These are phyloP conservation scores for Amanita subjunquillea DNA, from an alignment of 768 basidiomycete species.

Conservation along the genomic window DNA sequence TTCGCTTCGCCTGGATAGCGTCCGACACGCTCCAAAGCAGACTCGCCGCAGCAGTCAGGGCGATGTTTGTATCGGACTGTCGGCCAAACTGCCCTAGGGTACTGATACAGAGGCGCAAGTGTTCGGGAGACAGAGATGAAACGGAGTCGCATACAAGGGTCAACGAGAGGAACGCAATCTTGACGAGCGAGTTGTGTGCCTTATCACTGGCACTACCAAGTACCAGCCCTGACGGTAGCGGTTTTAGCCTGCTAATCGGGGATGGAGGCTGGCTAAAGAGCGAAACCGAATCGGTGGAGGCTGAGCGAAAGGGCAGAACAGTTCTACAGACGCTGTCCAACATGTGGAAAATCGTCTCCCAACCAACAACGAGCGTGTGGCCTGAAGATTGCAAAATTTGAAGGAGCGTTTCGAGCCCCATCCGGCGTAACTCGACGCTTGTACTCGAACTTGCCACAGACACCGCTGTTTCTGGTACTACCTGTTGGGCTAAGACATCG, in stretches of 20 bases:
- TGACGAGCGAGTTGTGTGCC: constrained; percentile 65
- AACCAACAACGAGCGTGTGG: constrained; percentile 85
- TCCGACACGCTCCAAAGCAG: constrained; percentile 95
- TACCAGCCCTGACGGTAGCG: constrained; percentile 41
- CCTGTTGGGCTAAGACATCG: constrained; percentile 75
- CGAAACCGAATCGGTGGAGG: constrained; percentile 23
- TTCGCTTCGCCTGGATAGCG: constrained; percentile 80
- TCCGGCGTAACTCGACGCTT: constrained; percentile 69
- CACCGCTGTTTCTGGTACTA: constrained; percentile 38
- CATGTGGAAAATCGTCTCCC: constrained; percentile 91
- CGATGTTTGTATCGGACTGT: constrained; percentile 93
- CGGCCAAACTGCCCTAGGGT: constrained; percentile 88
- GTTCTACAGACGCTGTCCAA: constrained; percentile 79
- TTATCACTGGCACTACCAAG: constrained; percentile 54
- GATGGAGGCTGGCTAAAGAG: constrained; percentile 29
- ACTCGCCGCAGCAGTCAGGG: constrained; percentile 87
- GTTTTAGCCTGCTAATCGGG: constrained; percentile 22
- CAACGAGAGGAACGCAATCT: constrained; percentile 89
- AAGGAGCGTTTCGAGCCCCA: constrained; percentile 85
- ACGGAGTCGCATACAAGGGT: constrained; percentile 93
- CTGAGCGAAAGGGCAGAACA: constrained; percentile 21
- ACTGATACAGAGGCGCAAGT: constrained; percentile 81
- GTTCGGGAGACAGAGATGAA: constrained; percentile 66
- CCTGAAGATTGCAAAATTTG: constrained; percentile 87
- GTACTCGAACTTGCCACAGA: constrained; percentile 27